Base-by-base conservation (phyloP, 1,284 basidiomycete genomes). In the Boletus hoseneyae region DNA sequence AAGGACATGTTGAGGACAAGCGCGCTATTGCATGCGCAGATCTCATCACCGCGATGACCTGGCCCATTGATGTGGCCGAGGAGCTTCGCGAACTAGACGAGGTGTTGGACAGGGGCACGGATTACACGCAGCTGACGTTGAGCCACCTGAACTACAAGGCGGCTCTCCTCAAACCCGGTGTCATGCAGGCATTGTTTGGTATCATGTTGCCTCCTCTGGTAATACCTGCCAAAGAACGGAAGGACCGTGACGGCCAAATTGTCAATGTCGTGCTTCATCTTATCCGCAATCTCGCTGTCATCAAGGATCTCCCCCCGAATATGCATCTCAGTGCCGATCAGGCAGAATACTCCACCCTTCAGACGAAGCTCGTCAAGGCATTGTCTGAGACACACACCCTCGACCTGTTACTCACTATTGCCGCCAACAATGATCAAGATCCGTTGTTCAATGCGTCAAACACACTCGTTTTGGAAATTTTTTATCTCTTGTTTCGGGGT, bases 1-100 rank as follows among this genome's bases (percentile, higher is more conserved):
- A 82, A 55, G 90, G 90, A 11, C 73, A 79, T 19, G 82, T 86
- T 42, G 90, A 85, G 64, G 91, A 85, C 73, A 92, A 90, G 64
- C 81, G 93, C 43, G 89, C 92, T 0, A 79, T 97, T 19, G 83
- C 89, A 3, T 90, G 88, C 57, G 87, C 84, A 7, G 95, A 97
- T 65, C 75, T 97, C 23, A 85, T 96, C 62, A 90, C 91, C 0
- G 93, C 93, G 0, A 89, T 97, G 85, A 97, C 93, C 4, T 97
- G 94, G 94, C 95, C 95, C 1, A 95, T 97, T 52, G 91, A 97
- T 69, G 75, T 97, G 52, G 88, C 90, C 1, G 86, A 90, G 60
- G 95, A 97, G 70, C 74, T 97, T 53, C 90, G 89, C 64, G 94
- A 97, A 63, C 77, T 94, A 43, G 87, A 92, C 62, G 87, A 91